These are phyloP conservation scores for Boletales sp. DNA, from an alignment of 768 basidiomycete species.

Conservation along the genomic window DNA sequence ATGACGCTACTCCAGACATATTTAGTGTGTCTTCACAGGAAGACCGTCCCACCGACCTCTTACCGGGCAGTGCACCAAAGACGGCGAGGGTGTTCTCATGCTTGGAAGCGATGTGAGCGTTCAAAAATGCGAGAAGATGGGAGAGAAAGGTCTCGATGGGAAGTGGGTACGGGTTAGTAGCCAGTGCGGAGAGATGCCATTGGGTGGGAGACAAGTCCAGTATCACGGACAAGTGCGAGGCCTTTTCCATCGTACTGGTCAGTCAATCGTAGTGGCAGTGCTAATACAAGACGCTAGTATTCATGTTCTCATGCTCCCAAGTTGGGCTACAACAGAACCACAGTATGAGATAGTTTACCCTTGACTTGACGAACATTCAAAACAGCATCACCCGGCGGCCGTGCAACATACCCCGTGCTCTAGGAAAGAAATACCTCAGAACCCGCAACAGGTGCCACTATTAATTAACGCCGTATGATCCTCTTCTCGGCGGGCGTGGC, in stretches of 20 bases:
- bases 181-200: constrained; percentile 70
- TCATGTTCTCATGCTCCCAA: no score
- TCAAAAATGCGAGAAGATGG: constrained; percentile 86
- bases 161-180: constrained; percentile 49
- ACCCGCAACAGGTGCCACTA: no score
- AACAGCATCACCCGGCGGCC: no score
- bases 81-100: constrained; percentile 93
- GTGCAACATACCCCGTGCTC: no score
- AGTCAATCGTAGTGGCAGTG: not conserved
- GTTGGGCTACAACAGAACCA: no score
- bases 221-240: constrained; percentile 75
- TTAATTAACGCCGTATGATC: no score
- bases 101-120: constrained; percentile 85
- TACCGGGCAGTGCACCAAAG: constrained; percentile 82
- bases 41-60: constrained; percentile 53
- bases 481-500: no score
- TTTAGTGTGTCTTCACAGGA: not conserved
- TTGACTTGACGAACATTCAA: no score
- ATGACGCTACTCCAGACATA: constrained; percentile 48
- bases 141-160: constrained; percentile 72
- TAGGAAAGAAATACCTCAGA: no score
- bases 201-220: constrained; percentile 83
- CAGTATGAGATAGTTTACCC: no score
- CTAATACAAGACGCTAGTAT: not conserved
- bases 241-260: constrained; percentile 37